Evolutionary conservation across 2,329 filamentous ascomycete genomes (phyloP).

Genomic region (Cladobotryum protrusum): DNA sequence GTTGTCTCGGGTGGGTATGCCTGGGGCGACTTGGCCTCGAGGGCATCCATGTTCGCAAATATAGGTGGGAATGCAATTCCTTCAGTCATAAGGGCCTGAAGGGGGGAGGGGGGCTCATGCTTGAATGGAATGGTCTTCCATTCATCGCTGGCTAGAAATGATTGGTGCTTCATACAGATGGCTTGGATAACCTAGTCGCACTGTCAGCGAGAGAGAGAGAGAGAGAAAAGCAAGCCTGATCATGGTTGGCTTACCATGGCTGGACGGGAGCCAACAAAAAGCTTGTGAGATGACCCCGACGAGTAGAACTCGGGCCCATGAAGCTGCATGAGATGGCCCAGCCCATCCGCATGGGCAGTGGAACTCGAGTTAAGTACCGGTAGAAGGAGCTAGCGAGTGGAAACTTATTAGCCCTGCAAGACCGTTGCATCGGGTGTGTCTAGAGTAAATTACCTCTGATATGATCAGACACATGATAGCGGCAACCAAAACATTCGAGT

Average conservation of each 20-base stretch:
- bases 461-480: conserved; percentile 32
- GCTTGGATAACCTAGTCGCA: conserved; percentile 24
- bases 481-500: conserved; percentile 21
- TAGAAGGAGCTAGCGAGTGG: conserved; percentile 20
- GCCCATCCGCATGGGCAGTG: conserved; percentile 28
- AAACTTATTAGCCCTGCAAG: not conserved
- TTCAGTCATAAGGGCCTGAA: conserved; percentile 28
- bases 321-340: conserved; percentile 27
- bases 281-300: conserved; percentile 27
- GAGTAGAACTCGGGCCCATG: conserved; percentile 24
- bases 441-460: conserved; percentile 17
- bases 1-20: not conserved
- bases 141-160: conserved; percentile 23
- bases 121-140: conserved; percentile 29
- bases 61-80: conserved; percentile 23
- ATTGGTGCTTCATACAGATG: conserved; percentile 21
- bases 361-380: conserved; percentile 21
- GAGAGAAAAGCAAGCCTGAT: not conserved
- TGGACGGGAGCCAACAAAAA: conserved; percentile 36
- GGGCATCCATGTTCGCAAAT: conserved; percentile 17
- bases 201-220: not conserved
- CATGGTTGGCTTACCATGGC: conserved; percentile 25
- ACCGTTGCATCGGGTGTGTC: not conserved
- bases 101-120: conserved; percentile 17
- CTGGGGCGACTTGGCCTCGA: not conserved